Conservation (phyloP, 352 stramenopile genomes). For the Phytophthora aleatoria region DNA sequence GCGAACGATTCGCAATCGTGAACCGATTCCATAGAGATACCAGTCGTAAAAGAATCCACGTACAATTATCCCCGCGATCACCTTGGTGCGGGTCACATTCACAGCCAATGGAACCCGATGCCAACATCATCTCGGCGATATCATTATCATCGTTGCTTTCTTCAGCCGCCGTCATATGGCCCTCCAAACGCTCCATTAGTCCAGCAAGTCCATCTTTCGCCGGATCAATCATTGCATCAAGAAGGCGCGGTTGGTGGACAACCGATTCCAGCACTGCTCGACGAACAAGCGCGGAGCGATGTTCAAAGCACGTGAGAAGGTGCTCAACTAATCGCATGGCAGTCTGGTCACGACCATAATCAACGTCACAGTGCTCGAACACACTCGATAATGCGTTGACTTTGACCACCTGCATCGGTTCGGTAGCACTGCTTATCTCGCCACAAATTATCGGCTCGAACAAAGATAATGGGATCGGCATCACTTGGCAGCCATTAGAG, state of each 20-base stretch:
- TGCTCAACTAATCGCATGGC: conserved; percentile 39
- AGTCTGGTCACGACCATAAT: conserved; percentile 27
- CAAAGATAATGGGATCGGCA: conserved; percentile 38
- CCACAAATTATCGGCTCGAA: conserved; percentile 36
- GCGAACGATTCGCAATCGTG: conserved; percentile 27
- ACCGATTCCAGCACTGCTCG: conserved; percentile 29
- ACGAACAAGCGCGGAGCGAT: conserved; percentile 16
- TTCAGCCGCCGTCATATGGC: conserved; percentile 38
- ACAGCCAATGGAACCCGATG: conserved; percentile 48
- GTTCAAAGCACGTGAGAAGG: conserved; percentile 34
- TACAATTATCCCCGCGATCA: conserved; percentile 47
- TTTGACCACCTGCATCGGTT: conserved; percentile 25
- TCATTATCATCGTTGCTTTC: conserved; percentile 28
- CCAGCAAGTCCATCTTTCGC: conserved; percentile 24
- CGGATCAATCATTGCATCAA: conserved; percentile 46
- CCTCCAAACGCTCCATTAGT: conserved; percentile 46
- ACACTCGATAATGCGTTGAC: conserved; percentile 41
- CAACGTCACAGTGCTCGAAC: conserved; percentile 49
- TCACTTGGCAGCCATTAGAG: conserved; percentile 7
- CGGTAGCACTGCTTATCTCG: conserved; percentile 4
- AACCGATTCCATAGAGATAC: conserved; percentile 58
- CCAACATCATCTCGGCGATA: conserved; percentile 33
- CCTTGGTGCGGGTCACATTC: conserved; percentile 35
- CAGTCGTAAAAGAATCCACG: conserved; percentile 59
- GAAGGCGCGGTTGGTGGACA: conserved; percentile 26